Evolutionary conservation across 345 rosid species (phyloP).

Genomic region (Raphanus sativus): DNA sequence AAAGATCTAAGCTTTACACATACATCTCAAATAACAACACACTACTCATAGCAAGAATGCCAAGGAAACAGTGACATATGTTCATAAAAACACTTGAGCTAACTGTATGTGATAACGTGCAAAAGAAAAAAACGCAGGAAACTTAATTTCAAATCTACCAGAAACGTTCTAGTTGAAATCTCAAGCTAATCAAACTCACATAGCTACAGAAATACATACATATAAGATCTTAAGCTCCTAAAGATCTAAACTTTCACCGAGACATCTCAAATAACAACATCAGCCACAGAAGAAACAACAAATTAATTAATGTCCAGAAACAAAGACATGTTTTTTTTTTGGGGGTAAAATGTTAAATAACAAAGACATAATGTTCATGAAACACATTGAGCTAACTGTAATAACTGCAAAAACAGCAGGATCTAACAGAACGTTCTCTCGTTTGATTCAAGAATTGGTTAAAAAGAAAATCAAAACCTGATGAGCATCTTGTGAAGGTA

Average conservation of each 20-base stretch:
- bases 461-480: slow-evolving; percentile 49
- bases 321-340: not conserved
- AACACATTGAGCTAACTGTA: not conserved
- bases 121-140: not conserved
- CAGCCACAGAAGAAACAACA: not conserved
- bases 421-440: not conserved
- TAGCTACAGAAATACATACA: no score
- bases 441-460: not conserved
- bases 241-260: not conserved
- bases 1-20: not conserved
- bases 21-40: not conserved
- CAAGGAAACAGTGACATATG: not conserved
- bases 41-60: no score
- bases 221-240: not conserved
- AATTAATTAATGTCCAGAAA: not conserved
- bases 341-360: no score
- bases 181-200: not conserved
- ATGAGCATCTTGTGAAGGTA: slow-evolving; percentile 97
- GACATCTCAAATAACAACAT: not conserved
- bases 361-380: not conserved
- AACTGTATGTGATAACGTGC: not conserved
- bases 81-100: not conserved
- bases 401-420: not conserved
- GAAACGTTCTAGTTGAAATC: not conserved
- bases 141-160: not conserved